A percentile compares a stretch with the other conserved stretches of the same genome.
phyloP scores from a whole-genome alignment of 2,329 filamentous ascomycete genomes.

The Colletotrichum sp. region DNA sequence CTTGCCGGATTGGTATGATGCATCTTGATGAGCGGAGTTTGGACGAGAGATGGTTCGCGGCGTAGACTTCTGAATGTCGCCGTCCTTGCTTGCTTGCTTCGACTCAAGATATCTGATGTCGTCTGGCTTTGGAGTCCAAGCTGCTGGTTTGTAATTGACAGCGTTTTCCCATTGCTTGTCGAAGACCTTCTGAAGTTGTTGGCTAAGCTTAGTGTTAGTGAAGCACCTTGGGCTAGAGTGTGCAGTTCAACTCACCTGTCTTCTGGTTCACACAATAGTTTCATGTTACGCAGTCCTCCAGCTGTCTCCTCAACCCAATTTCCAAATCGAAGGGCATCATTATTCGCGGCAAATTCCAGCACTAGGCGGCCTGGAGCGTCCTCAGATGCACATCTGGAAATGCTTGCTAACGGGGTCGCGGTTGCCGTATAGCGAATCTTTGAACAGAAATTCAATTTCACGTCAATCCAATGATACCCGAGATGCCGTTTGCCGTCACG shows the following conservation, averaged over 20 bases:
- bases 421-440: background rate
- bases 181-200: background rate
- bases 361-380: background rate
- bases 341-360: background rate
- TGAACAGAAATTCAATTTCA: background rate
- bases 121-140: background rate
- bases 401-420: background rate
- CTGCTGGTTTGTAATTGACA: background rate
- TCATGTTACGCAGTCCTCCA: accelerated
- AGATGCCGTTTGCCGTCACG: background rate
- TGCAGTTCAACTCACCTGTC: background rate
- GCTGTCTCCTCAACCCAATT: background rate
- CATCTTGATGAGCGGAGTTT: background rate
- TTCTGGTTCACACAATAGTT: background rate
- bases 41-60: background rate
- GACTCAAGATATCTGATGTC: background rate
- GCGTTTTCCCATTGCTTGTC: background rate
- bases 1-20: background rate
- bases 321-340: background rate
- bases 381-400: background rate
- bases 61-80: background rate
- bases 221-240: too few species aligned
- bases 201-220: background rate
- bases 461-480: constrained; percentile 1
- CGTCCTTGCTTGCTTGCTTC: background rate